Conservation (phyloP, 768 basidiomycete species). For the Lyophyllum semitale region DNA sequence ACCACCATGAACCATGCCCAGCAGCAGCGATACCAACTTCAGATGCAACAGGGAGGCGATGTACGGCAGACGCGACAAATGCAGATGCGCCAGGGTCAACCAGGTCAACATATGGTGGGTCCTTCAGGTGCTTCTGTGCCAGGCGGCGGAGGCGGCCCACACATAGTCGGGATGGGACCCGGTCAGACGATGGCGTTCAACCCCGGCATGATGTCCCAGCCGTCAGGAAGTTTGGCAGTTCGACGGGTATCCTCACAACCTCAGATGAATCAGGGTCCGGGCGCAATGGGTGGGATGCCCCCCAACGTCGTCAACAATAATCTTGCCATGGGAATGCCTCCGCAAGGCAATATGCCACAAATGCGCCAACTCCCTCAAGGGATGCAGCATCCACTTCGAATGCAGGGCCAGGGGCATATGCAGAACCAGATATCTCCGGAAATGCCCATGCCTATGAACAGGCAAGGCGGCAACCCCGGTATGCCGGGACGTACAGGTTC, state of each 20-base stretch:
- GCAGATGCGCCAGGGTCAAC: conserved; percentile 38
- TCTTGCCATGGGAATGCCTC: conserved; percentile 46
- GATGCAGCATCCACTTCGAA: conserved; percentile 46
- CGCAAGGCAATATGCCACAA: conserved; percentile 40
- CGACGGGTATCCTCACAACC: conserved; percentile 66
- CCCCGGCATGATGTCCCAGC: conserved; percentile 40
- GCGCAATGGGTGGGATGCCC: conserved; percentile 34
- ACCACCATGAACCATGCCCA: conserved; percentile 22
- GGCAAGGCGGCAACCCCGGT: conserved; percentile 38
- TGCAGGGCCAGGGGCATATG: conserved; percentile 16
- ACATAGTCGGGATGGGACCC: conserved; percentile 32
- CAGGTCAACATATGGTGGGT: conserved; percentile 17
- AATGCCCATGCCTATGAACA: conserved; percentile 37
- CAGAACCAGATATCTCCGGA: conserved; percentile 38
- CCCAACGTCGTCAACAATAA: conserved; percentile 31
- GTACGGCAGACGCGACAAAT: conserved; percentile 35
- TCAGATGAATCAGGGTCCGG: conserved; percentile 39
- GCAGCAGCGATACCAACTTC: conserved; percentile 32
- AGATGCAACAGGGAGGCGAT: conserved; percentile 31
- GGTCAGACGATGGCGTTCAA: conserved; percentile 45
- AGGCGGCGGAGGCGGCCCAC: conserved; percentile 24
- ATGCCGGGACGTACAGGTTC: conserved; percentile 48
- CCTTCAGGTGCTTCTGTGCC: conserved; percentile 9
- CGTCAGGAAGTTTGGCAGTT: conserved; percentile 33
- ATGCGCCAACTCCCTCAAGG: conserved; percentile 35